Percentiles rank a stretch among this genome's conserved stretches.
phyloP scores from a whole-genome alignment of 495 filamentous ascomycete species.

The Lasiosphaeria ovina region DNA sequence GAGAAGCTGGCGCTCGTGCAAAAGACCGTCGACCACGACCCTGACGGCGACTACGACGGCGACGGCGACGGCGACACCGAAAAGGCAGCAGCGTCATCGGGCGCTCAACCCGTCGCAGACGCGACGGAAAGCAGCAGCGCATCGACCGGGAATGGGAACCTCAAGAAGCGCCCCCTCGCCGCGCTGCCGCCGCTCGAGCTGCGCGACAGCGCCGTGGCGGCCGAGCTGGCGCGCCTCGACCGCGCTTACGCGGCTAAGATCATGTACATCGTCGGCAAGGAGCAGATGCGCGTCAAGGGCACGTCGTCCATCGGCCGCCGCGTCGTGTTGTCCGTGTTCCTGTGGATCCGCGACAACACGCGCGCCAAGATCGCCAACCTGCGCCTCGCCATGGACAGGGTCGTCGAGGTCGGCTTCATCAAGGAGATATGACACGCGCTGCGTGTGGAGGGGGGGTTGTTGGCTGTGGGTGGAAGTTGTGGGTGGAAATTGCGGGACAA shows the following conservation, averaged over 20 bases:
- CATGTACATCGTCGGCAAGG: conserved; percentile 71
- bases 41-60: conserved; percentile 8
- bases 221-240: conserved; percentile 51
- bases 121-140: neutral
- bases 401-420: conserved; percentile 70
- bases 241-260: conserved; percentile 59
- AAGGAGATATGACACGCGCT: conserved; percentile 53
- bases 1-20: conserved; percentile 14
- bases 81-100: neutral
- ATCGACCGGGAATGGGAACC: neutral
- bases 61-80: conserved; percentile 9
- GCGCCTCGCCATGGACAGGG: conserved; percentile 56
- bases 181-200: conserved; percentile 25
- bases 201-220: conserved; percentile 37
- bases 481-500: too few species aligned
- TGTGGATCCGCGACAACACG: conserved; percentile 71
- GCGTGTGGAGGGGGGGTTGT: neutral
- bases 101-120: neutral
- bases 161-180: neutral
- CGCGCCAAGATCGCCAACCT: conserved; percentile 62
- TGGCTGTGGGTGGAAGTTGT: too few species aligned
- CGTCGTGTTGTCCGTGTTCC: conserved; percentile 53
- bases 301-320: conserved; percentile 45
- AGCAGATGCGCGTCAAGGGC: conserved; percentile 58
- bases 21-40: conserved; percentile 9